Evolutionary conservation across 1,139 yeast species (phyloP), one percentile per base, ranked within the genome.

Genomic region (Saccharomyces hybrid): DNA sequence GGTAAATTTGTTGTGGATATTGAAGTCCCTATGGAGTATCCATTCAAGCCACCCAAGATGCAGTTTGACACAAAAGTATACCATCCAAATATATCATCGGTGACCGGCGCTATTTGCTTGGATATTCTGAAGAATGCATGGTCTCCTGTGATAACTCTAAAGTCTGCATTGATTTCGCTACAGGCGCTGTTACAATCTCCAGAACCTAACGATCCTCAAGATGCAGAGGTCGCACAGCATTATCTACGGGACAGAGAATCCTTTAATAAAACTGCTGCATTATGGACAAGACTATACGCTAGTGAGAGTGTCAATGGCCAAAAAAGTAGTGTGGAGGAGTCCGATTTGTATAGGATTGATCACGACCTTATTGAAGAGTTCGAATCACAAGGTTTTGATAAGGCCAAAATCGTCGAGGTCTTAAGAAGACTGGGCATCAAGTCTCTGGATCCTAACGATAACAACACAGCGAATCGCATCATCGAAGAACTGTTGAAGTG

Each of bases 101-200:
- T 89, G 52, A 95, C 99, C 0, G 99, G 99, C 14, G 99, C 99
- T 51, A 93, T 95, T 65, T 93, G 99, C 71, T 77, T 93, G 58
- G 99, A 93, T 71, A 91, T 93, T 50, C 71, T 82, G 59, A 81
- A 88, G 69, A 96, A 91, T 69, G 93, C 95, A 6, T 93, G 99
- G 99, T 89, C 98, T 1, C 99, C 99, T n/a, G 95, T 93, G 56
- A 80, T 91, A 69, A 91, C 97, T 5, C 77, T 95, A 66, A 91
- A 90, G 71, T 84, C 95, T 50, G 86, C 96, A 11, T 77, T 93
- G 71, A 89, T 93, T 60, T 89, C 97, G 4, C 79, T 93, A 62
- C 99, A 93, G 72, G 87, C 95, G 27, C 78, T 93, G 64, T 80
- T 93, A 62, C 97, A 91, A 71, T 83, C 93, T 11, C 99, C 99